Base-by-base conservation (phyloP, 495 filamentous ascomycete genomes). In the Extremus antarcticus region DNA sequence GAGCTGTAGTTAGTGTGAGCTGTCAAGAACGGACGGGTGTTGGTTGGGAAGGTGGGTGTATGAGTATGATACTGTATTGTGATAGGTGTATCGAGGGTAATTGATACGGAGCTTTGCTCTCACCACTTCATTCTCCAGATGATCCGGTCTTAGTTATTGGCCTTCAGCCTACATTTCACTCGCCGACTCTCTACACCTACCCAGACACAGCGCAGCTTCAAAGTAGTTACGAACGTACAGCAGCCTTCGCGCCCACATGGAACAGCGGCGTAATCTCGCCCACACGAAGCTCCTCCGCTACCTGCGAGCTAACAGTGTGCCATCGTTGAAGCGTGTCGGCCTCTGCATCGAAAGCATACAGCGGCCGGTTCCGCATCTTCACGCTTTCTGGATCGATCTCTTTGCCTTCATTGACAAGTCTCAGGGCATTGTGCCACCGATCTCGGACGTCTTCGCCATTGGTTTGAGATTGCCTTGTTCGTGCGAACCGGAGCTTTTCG, bases 391-490 rank as follows among this genome's bases (percentile, higher is more conserved):
- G 76, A 59, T 78, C 74, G 51, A 77, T 73, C 55, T 77, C 72
- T 0, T 67, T 63, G 20, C 70, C 68, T n/a, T 73, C 70, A 15
- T 72, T 74, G 17, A 74, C 66, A 25, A 68, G 61, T 59, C 74
- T 76, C 20, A 78, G 63, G 39, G 71, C 72, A 54, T 67, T 73
- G 52, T 78, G 76, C 76, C 76, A 78, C 17, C 76, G 62, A 57
- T 77, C 74, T n/a, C 76, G 55, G 24, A 78, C 47, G 55, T 77
- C 76, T 59, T 76, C 74, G 0, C 76, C 76, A 54, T 78, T 77
- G 16, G 66, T 68, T 58, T 77, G 76, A 46, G 71, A 74, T 25
- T 70, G 61, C 3, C 74, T 58, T 2, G 71, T 73, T 41, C 76
- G 58, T 4, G 58, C 59, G 56, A 78, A 78, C 8, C 76, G 66